Percentiles rank a stretch among this genome's conserved stretches.
phyloP scores from a whole-genome alignment of 257 asterid species.

The Nicotiana knightiana region DNA sequence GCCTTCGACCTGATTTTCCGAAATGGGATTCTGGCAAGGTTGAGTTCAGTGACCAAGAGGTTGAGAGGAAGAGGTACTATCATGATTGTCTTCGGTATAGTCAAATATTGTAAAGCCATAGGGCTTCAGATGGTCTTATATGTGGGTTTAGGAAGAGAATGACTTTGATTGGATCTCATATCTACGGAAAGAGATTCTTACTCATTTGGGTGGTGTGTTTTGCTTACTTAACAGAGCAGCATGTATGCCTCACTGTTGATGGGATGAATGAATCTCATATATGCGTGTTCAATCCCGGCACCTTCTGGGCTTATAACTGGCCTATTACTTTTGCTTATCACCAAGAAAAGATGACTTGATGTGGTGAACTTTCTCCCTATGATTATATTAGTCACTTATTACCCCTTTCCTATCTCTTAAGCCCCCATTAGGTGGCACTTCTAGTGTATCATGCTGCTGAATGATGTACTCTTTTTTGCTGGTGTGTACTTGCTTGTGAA shows the following conservation, averaged over 20 bases:
- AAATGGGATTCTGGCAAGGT: neutral
- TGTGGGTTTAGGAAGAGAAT: neutral
- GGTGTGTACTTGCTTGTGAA: constrained; percentile 18
- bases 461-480: constrained; percentile 6
- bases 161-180: neutral
- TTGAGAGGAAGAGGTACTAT: neutral
- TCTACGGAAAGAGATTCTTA: neutral
- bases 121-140: neutral
- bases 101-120: neutral
- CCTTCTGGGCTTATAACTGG: neutral
- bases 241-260: neutral
- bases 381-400: neutral
- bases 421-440: neutral
- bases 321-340: neutral
- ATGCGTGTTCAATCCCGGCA: neutral
- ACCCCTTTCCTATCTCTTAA: constrained; percentile 1
- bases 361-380: neutral
- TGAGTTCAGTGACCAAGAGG: neutral
- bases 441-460: neutral
- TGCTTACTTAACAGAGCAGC: neutral
- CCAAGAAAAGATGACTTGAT: neutral
- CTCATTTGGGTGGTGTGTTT: neutral
- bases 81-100: neutral
- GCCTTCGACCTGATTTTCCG: neutral
- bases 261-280: neutral